phyloP scores from a whole-genome alignment of 2,329 filamentous ascomycete species.

The Alternaria tenuissima region DNA sequence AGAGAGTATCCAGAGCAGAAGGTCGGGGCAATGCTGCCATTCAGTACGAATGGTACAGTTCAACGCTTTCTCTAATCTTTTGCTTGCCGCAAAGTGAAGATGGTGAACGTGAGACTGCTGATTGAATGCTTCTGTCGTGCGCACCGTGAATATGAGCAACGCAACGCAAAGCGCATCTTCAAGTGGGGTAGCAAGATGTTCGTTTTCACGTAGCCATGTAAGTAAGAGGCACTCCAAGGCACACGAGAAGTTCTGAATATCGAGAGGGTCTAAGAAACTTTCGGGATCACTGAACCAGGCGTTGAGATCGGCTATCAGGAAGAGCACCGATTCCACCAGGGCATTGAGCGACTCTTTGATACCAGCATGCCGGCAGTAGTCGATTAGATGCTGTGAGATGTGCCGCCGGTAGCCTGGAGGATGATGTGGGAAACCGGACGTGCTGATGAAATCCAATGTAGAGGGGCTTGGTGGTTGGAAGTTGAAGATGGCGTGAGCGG shows the following conservation, averaged over 20 bases:
- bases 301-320: constrained; percentile 48
- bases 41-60: constrained; percentile 43
- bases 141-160: constrained; percentile 48
- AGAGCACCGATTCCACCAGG: constrained; percentile 39
- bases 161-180: constrained; percentile 49
- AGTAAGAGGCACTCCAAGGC: constrained; percentile 45
- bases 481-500: constrained; percentile 48
- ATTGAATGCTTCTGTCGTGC: constrained; percentile 45
- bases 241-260: constrained; percentile 50
- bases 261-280: constrained; percentile 44
- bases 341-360: constrained; percentile 40
- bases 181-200: constrained; percentile 36
- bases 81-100: constrained; percentile 45
- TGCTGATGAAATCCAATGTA: constrained; percentile 40
- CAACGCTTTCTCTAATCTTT: constrained; percentile 45
- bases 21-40: constrained; percentile 44
- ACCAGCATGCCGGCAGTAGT: constrained; percentile 40
- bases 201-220: constrained; percentile 42
- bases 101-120: constrained; percentile 33
- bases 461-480: constrained; percentile 46
- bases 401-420: constrained; percentile 40
- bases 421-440: constrained; percentile 38
- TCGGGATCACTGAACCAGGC: constrained; percentile 43
- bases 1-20: constrained; percentile 50
- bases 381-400: constrained; percentile 40